phyloP scores from a whole-genome alignment of 768 basidiomycete species.

The Phlebiopsis gigantea region DNA sequence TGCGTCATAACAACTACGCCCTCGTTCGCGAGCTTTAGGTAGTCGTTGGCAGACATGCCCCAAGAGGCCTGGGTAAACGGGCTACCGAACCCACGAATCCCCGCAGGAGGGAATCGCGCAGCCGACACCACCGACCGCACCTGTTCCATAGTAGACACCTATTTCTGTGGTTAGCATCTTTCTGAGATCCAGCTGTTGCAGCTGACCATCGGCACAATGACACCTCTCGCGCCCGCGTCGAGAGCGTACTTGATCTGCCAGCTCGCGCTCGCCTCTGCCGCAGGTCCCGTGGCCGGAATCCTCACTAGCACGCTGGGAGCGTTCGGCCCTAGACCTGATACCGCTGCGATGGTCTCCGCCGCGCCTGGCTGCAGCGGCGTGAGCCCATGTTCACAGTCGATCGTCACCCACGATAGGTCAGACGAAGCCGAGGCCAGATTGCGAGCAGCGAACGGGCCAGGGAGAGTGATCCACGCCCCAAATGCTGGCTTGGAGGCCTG shows the following conservation, averaged over 20 bases:
- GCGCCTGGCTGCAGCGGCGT: slow-evolving; percentile 50
- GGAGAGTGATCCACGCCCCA: slow-evolving; percentile 61
- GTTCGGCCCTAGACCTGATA: slow-evolving; percentile 37
- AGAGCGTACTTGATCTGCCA: slow-evolving; percentile 74
- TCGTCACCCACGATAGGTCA: slow-evolving; percentile 55
- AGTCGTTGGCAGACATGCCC: slow-evolving; percentile 47
- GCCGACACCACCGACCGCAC: slow-evolving; percentile 53
- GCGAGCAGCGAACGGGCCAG: slow-evolving; percentile 54
- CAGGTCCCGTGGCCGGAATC: slow-evolving; percentile 58
- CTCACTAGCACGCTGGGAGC: slow-evolving; percentile 54
- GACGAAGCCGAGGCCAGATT: slow-evolving; percentile 47
- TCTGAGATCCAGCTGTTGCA: background rate
- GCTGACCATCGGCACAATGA: slow-evolving; percentile 62
- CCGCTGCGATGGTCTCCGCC: slow-evolving; percentile 50
- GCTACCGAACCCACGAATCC: slow-evolving; percentile 61
- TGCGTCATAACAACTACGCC: slow-evolving; percentile 32
- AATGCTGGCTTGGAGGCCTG: slow-evolving; percentile 55
- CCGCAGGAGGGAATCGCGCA: slow-evolving; percentile 55
- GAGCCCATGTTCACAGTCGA: slow-evolving; percentile 69
- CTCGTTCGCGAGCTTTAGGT: slow-evolving; percentile 43
- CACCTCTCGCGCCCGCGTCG: slow-evolving; percentile 60
- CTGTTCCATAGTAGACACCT: slow-evolving; percentile 55
- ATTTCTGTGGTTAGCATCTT: background rate
- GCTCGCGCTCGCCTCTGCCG: slow-evolving; percentile 39
- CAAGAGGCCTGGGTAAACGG: slow-evolving; percentile 57